phyloP scores from a whole-genome alignment of 345 rosid genomes.

The Eucalyptus victrix region DNA sequence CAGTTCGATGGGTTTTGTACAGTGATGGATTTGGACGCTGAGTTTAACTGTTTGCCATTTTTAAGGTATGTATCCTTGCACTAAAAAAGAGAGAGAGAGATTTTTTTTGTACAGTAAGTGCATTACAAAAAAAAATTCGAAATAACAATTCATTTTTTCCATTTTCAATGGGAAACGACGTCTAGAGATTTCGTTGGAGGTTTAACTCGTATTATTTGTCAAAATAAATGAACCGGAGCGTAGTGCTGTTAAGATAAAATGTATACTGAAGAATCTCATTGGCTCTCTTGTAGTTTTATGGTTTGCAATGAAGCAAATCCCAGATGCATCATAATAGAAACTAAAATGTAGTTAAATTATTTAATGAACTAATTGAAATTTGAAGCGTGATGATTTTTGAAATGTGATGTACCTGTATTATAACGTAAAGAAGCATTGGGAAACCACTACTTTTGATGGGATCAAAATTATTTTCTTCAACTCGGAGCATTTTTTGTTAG shows the following conservation, averaged over 20 bases:
- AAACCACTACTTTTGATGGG: too few relatives aligned
- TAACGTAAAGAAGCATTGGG: too few relatives aligned
- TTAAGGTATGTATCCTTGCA: neutral
- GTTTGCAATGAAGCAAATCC: neutral
- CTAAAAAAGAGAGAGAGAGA: neutral
- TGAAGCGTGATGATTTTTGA: too few relatives aligned
- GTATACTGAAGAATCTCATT: neutral
- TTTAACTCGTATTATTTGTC: neutral
- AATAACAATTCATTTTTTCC: neutral
- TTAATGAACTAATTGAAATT: too few relatives aligned
- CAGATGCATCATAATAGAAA: too few relatives aligned
- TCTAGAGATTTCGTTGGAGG: too few relatives aligned
- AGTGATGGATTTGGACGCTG: neutral
- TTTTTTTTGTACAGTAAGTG: neutral
- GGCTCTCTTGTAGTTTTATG: neutral
- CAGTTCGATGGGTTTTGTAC: neutral
- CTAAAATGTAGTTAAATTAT: neutral
- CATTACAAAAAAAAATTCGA: neutral
- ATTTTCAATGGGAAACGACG: neutral
- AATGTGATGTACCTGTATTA: too few relatives aligned
- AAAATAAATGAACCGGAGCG: neutral
- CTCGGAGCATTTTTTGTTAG: too few relatives aligned
- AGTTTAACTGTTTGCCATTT: neutral
- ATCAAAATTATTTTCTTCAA: too few relatives aligned
- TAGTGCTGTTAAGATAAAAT: accelerated